Conservation (phyloP, 1,284 basidiomycete genomes). For the Cutaneotrichosporon sp. region DNA sequence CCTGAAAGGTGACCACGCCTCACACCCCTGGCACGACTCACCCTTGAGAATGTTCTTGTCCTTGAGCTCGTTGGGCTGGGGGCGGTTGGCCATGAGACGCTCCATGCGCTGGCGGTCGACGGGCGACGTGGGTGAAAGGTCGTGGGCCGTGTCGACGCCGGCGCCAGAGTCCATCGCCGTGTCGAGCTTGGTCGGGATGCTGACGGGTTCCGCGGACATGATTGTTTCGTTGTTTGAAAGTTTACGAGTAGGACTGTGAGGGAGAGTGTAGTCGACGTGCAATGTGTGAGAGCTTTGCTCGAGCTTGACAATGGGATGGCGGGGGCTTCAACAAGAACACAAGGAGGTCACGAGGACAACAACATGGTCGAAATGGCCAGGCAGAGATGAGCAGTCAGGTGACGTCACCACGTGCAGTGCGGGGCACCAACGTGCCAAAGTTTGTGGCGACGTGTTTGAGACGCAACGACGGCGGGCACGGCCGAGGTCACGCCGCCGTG, state of each 20-base stretch:
- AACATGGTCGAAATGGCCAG: too few relatives aligned
- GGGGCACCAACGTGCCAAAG: too few relatives aligned
- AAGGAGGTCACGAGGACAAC: too few relatives aligned
- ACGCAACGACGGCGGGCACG: too few relatives aligned
- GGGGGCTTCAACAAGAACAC: too few relatives aligned
- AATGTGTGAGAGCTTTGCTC: background rate
- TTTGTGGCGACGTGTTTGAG: too few relatives aligned
- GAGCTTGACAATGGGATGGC: background rate
- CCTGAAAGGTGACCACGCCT: too few relatives aligned
- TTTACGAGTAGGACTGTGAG: background rate
- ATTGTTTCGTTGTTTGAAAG: too few relatives aligned
- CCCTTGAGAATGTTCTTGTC: conserved; percentile 72
- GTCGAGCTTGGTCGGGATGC: conserved; percentile 23
- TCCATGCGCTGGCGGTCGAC: conserved; percentile 53
- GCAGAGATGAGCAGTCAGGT: too few relatives aligned
- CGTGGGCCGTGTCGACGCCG: conserved; percentile 35
- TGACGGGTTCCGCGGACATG: conserved; percentile 12
- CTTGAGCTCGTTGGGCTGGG: conserved; percentile 61
- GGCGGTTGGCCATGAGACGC: conserved; percentile 56
- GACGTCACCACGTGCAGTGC: too few relatives aligned
- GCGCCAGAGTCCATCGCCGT: conserved; percentile 28
- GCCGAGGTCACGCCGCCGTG: too few relatives aligned
- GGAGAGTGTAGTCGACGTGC: background rate
- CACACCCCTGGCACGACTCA: conserved; percentile 44
- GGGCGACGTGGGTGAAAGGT: conserved; percentile 35